Base-by-base conservation (phyloP, 208 protist genomes). In the Wallacemonas sp. region DNA sequence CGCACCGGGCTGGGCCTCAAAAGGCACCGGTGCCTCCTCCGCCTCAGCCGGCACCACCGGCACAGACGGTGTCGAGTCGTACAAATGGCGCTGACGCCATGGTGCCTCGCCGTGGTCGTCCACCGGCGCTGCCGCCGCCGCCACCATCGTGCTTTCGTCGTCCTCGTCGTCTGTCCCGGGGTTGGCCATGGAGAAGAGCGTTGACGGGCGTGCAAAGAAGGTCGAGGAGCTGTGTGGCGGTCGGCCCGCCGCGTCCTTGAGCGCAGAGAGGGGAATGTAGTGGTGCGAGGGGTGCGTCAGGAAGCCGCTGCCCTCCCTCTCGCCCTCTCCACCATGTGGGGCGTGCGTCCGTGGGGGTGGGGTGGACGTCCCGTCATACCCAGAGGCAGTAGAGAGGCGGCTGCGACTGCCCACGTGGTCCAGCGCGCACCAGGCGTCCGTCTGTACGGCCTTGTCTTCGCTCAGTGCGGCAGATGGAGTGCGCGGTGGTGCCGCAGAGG, bases 381-480 rank as follows among this genome's bases (percentile, higher is more conserved):
- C 11, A 23, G 8, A 25, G 42, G n/a, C n/a, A n/a, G n/a, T n/a
- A n/a, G n/a, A 31, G 45, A 49, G 26, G 18, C 16, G 26, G 29
- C 39, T 28, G 54, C 25, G 38, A 38, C 54, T 64, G 42, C 38
- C 22, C 8, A 25, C 7, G 42, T 25, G 18, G 54, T 65, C 39
- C 23, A 38, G 42, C 12, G 38, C 42, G 18, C 28, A 32, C 22
- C 39, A 39, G n/a, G 61, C 28, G 25, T 63, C 57, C 18, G 52
- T 59, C 63, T 68, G 63, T 10, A 68, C 63, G 3, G 46, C 63
- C 49, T 68, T 68, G 38, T 68, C 63, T 31, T 55, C 63, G 16
- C 33, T 36, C 16, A 44, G 45, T 11, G 38, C 29, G 41, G 44
- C 45, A n/a, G 44, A 38, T 7, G 42, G 18, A 23, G 44, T 38